Percentiles rank a stretch among this genome's conserved stretches.
These are phyloP conservation scores for Persicaria maculosa DNA, from an alignment of 148 eudicot species.

Conservation along the genomic window DNA sequence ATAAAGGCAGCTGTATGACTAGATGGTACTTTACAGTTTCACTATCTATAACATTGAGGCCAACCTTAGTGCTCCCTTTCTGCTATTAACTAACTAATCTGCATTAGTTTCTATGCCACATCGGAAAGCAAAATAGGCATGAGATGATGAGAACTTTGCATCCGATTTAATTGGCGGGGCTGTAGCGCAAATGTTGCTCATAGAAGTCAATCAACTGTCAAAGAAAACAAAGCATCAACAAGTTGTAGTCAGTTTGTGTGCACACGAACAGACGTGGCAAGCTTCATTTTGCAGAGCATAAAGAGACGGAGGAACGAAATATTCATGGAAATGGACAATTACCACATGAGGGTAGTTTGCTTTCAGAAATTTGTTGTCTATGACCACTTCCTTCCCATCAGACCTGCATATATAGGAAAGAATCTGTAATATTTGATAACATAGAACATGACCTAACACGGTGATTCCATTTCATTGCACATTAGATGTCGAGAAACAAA, in stretches of 20 bases:
- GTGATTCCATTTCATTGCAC: too few species aligned
- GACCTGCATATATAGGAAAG: conserved; percentile 41
- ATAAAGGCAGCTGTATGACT: not conserved
- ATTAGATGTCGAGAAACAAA: too few species aligned
- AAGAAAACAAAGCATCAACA: conserved; percentile 6
- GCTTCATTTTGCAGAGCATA: not conserved
- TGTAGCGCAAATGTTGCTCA: conserved; percentile 49
- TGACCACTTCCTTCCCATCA: conserved; percentile 78
- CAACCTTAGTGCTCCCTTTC: not conserved
- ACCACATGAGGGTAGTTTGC: conserved; percentile 81
- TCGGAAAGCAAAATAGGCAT: not conserved
- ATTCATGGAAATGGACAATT: conserved; percentile 14
- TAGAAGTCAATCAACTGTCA: conserved; percentile 85
- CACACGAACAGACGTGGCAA: not conserved
- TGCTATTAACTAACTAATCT: not conserved
- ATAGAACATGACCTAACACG: too few species aligned
- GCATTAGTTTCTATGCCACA: conserved; percentile 4
- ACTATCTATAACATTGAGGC: not conserved
- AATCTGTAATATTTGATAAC: too few species aligned
- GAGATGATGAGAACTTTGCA: not conserved
- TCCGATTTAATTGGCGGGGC: conserved; percentile 6
- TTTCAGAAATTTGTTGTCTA: conserved; percentile 81
- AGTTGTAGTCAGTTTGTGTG: not conserved
- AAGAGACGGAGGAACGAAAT: not conserved
- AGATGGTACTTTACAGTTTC: conserved; percentile 7